Evolutionary conservation across 768 basidiomycete genomes (phyloP).

Genomic region (Boletus patriciae): DNA sequence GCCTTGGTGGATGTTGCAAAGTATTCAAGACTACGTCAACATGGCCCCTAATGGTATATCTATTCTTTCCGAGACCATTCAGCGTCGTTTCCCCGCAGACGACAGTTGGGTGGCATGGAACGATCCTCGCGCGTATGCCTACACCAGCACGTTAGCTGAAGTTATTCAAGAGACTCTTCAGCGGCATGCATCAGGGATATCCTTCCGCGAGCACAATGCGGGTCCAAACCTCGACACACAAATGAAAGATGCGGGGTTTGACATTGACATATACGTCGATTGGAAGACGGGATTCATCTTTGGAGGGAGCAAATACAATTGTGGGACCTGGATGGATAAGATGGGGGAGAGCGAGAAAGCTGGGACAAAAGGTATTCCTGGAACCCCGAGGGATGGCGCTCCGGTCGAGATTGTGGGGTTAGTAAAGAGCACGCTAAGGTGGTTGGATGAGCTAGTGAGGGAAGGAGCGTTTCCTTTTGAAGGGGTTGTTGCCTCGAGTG

Average conservation of each 20-base stretch:
- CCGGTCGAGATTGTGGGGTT: conserved; percentile 95
- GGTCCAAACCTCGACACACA: conserved; percentile 97
- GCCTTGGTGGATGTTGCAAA: conserved; percentile 99
- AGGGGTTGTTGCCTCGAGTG: conserved; percentile 80
- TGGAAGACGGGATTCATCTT: conserved; percentile 90
- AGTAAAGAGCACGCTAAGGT: conserved; percentile 88
- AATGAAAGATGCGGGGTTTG: conserved; percentile 91
- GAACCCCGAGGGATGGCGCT: conserved; percentile 93
- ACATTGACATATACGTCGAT: conserved; percentile 92
- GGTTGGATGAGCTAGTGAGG: conserved; percentile 70
- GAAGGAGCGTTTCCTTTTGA: conserved; percentile 82
- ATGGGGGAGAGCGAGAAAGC: conserved; percentile 94
- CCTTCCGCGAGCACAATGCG: conserved; percentile 95
- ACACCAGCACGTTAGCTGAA: conserved; percentile 85
- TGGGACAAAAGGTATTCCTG: conserved; percentile 93
- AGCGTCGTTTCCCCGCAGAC: conserved; percentile 92
- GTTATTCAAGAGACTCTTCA: conserved; percentile 96
- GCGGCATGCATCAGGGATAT: conserved; percentile 88
- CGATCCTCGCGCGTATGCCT: conserved; percentile 77
- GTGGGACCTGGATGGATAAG: conserved; percentile 98
- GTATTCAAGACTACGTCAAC: conserved; percentile 89
- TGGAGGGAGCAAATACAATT: conserved; percentile 84
- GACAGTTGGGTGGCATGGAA: conserved; percentile 95
- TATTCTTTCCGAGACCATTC: conserved; percentile 77
- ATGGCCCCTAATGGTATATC: conserved; percentile 82